These are phyloP conservation scores for Solanum sejunctum DNA, from an alignment of 257 asterid genomes.

Conservation along the genomic window DNA sequence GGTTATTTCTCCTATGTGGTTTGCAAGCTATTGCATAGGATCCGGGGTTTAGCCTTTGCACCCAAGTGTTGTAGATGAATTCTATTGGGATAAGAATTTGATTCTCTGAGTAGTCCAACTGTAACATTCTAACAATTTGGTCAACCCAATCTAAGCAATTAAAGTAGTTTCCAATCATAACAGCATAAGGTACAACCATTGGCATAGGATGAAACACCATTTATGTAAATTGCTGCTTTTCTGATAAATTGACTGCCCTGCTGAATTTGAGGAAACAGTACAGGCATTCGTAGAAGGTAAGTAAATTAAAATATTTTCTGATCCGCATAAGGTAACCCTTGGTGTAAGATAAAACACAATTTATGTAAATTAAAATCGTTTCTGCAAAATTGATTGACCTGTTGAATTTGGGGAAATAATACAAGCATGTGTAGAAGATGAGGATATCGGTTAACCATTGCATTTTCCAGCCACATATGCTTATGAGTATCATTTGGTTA, in stretches of 20 bases:
- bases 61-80: background rate
- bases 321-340: background rate
- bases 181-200: background rate
- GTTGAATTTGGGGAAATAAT: background rate
- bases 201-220: background rate
- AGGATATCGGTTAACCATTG: background rate
- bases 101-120: background rate
- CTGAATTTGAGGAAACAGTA: background rate
- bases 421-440: background rate
- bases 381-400: background rate
- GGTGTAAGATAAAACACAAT: background rate
- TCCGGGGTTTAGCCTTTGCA: no score
- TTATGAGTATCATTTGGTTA: background rate
- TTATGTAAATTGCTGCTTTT: background rate
- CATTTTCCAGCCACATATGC: background rate
- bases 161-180: background rate
- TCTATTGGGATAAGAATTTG: background rate
- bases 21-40: no score
- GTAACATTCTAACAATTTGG: background rate
- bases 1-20: no score
- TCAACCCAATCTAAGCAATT: background rate
- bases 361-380: background rate
- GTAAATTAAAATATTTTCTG: background rate
- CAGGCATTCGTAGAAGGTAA: background rate
- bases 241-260: background rate